phyloP scores from a whole-genome alignment of 2,329 filamentous ascomycete species.

The Colletotrichum tropicale region DNA sequence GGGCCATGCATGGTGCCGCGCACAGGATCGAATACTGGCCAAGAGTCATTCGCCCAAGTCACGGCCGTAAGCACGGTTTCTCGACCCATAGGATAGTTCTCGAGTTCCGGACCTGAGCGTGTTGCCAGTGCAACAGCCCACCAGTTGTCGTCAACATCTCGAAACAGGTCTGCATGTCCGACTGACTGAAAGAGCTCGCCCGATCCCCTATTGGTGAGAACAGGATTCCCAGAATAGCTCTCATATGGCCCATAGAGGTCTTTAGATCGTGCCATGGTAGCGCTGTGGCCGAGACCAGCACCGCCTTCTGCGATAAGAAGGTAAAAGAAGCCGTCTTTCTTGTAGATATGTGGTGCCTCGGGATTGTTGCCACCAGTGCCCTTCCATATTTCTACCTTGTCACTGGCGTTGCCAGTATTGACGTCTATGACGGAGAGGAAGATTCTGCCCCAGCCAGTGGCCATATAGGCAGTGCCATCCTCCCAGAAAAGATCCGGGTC shows the following conservation, averaged over 20 bases:
- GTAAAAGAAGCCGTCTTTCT: conserved; percentile 45
- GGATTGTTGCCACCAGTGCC: not conserved
- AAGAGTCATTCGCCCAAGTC: not conserved
- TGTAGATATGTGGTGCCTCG: conserved; percentile 51
- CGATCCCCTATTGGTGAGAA: conserved; percentile 36
- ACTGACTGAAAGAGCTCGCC: conserved; percentile 33
- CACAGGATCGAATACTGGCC: not conserved
- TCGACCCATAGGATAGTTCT: not conserved
- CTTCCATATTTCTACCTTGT: not conserved
- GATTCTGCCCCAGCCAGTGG: not conserved
- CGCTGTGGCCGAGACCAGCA: conserved; percentile 39
- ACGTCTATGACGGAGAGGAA: not conserved
- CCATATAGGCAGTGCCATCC: not conserved
- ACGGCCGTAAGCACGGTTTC: not conserved
- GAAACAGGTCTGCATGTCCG: conserved; percentile 36
- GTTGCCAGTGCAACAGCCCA: not conserved
- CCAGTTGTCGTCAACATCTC: conserved; percentile 22
- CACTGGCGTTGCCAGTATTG: not conserved
- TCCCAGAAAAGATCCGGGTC: not conserved
- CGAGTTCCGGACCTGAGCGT: not conserved
- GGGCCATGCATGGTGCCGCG: not conserved
- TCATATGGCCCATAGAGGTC: conserved; percentile 41
- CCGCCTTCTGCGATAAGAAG: conserved; percentile 50
- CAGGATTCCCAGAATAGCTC: conserved; percentile 37
- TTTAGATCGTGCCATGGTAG: conserved; percentile 38